A percentile compares a stretch with the other conserved stretches of the same genome.
phyloP scores from a whole-genome alignment of 345 rosid genomes.

The Balakata baccata region DNA sequence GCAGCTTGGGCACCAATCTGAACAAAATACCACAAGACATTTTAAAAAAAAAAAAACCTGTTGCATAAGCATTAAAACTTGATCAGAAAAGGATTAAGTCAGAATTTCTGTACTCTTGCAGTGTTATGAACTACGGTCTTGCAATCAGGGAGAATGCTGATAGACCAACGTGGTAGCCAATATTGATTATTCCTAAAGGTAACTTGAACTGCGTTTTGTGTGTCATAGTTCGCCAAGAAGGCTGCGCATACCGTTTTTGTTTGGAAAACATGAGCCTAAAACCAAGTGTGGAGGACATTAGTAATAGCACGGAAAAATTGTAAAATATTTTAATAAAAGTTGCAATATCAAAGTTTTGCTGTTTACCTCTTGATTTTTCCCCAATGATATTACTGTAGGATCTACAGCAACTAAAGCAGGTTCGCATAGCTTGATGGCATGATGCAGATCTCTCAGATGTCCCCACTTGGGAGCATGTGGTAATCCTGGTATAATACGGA shows the following conservation, averaged over 20 bases:
- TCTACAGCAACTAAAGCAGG: conserved; percentile 42
- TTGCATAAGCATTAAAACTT: background rate
- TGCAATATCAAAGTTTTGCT: background rate
- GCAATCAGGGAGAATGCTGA: conserved; percentile 47
- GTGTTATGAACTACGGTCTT: conserved; percentile 38
- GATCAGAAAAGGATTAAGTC: background rate
- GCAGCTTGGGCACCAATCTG: conserved; percentile 32
- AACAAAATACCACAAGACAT: background rate
- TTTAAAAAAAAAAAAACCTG: background rate
- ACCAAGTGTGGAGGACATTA: background rate
- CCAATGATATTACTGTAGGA: conserved; percentile 34
- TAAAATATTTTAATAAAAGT: too few species aligned
- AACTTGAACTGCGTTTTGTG: conserved; percentile 26
- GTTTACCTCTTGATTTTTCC: conserved; percentile 36
- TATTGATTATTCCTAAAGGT: conserved; percentile 30
- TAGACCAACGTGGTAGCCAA: conserved; percentile 46
- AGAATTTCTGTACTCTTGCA: conserved; percentile 25
- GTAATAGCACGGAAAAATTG: background rate
- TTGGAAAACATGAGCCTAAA: conserved; percentile 43
- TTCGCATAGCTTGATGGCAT: conserved; percentile 40
- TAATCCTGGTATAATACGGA: conserved; percentile 30
- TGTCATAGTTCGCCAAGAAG: conserved; percentile 47
- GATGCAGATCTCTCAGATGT: conserved; percentile 43
- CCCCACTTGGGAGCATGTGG: conserved; percentile 42
- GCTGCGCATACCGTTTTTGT: conserved; percentile 32